Conservation (phyloP, 768 basidiomycete genomes). For the Daedaleopsis sinensis region DNA sequence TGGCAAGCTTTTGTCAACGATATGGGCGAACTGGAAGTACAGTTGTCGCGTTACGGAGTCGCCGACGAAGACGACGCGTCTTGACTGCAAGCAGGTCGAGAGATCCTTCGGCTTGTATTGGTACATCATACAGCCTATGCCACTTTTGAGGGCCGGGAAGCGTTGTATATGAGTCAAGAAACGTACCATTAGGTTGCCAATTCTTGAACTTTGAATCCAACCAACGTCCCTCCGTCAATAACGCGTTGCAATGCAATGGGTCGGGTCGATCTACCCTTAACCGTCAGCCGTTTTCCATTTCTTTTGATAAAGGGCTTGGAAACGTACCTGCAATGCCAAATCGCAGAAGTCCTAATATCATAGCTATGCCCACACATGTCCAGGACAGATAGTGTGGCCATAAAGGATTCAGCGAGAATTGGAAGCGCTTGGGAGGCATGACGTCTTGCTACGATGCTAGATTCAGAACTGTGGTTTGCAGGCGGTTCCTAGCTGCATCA, state of each 20-base stretch:
- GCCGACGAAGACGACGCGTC: constrained; percentile 75
- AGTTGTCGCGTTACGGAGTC: constrained; percentile 83
- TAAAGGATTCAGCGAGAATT: constrained; percentile 36
- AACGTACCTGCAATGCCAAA: constrained; percentile 48
- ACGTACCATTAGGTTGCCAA: constrained; percentile 89
- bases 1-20: constrained; percentile 61
- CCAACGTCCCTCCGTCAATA: constrained; percentile 79
- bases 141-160: not conserved
- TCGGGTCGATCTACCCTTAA: constrained; percentile 63
- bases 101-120: constrained; percentile 60
- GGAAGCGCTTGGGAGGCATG: constrained; percentile 30
- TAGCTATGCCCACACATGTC: constrained; percentile 40
- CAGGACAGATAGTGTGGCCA: constrained; percentile 56
- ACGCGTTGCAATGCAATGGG: constrained; percentile 69
- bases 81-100: constrained; percentile 55
- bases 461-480: too few species aligned
- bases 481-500: too few species aligned
- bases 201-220: constrained; percentile 63
- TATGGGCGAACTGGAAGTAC: constrained; percentile 73
- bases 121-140: constrained; percentile 79
- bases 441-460: constrained; percentile 1
- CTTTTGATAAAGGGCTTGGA: not conserved
- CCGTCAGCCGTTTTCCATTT: not conserved
- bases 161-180: too few species aligned
- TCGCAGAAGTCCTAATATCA: constrained; percentile 48